phyloP scores from a whole-genome alignment of 805 yeast species.

The Yamadazyma takamatsuzukensis region DNA sequence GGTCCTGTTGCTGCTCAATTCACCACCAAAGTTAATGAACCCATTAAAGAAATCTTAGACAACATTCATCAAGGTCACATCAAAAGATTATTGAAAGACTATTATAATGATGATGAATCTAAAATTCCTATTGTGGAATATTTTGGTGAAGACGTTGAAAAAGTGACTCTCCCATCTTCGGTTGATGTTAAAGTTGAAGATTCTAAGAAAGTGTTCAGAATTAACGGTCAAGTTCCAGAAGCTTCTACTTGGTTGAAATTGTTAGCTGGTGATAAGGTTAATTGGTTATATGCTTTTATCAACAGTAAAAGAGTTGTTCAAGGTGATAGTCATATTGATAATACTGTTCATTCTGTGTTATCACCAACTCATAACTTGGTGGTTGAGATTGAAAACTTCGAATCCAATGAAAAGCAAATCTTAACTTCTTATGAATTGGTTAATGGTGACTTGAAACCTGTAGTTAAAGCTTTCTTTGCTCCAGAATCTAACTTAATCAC shows the following conservation, averaged over 20 bases:
- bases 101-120: conserved; percentile 65
- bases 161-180: conserved; percentile 22
- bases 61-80: conserved; percentile 89
- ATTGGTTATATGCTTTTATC: conserved; percentile 92
- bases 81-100: conserved; percentile 59
- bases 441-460: conserved; percentile 66
- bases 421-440: conserved; percentile 67
- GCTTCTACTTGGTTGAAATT: conserved; percentile 64
- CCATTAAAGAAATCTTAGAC: conserved; percentile 87
- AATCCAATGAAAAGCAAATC: conserved; percentile 47
- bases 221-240: conserved; percentile 35
- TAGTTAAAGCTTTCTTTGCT: conserved; percentile 49
- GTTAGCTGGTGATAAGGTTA: conserved; percentile 72
- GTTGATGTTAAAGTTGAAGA: conserved; percentile 29
- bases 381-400: conserved; percentile 52
- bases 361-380: conserved; percentile 63
- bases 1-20: conserved; percentile 98
- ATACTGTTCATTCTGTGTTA: conserved; percentile 77
- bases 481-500: conserved; percentile 54
- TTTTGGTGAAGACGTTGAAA: conserved; percentile 50
- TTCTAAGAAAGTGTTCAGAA: conserved; percentile 31
- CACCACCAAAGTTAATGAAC: conserved; percentile 84
- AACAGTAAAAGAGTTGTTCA: conserved; percentile 79
- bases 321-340: conserved; percentile 71
- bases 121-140: conserved; percentile 85